Base-by-base conservation (phyloP, 2,329 filamentous ascomycete genomes). In the Sclerotiophoma versabilis region DNA sequence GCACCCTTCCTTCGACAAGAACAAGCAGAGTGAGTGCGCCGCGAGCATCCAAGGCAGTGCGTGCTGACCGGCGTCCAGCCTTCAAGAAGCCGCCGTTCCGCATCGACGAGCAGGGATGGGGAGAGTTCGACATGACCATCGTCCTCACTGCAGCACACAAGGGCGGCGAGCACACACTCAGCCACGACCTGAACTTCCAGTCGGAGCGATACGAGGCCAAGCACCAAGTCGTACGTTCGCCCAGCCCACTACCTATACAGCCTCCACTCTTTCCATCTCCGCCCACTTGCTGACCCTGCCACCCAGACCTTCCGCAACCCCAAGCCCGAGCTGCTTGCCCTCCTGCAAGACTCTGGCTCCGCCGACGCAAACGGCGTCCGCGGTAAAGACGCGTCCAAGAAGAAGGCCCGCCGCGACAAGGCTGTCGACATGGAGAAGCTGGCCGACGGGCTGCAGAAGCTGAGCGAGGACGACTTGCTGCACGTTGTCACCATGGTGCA, bases 401-500 rank as follows among this genome's bases (percentile, higher is more conserved):
- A 95, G 83, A 90, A 90, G 76, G 86, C 87, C 73, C 85, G 89
- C 64, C 80, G 81, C 44, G 83, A 85, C 66, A 87, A 86, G 77
- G 84, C 80, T 56, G 83, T 90, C 64, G 95, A 99, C 76, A 95
- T 96, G 81, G 95, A 99, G 81, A 98, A 96, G 82, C 86, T 99
- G 67, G 95, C 93, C 26, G 93, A 98, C 54, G 92, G 89, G 0
- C 81, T 99, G 54, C 87, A 93, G 74, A 92, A 91, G 80, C 86
- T 99, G 22, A 85, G 86, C 61, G 95, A 99, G 80, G 95, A 99
- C 64, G 93, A 98, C 70, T 80, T 99, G 34, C 82, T 99, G 58
- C 91, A 95, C 65, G 92, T 98, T 20, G 96, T 99, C 57, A 93
- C 98, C 79, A 89, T 99, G 85, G 93, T 99, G 59, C 95, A 98